Base-by-base conservation (phyloP, 176 grass and related monocot species). In the Eleusine indica region DNA sequence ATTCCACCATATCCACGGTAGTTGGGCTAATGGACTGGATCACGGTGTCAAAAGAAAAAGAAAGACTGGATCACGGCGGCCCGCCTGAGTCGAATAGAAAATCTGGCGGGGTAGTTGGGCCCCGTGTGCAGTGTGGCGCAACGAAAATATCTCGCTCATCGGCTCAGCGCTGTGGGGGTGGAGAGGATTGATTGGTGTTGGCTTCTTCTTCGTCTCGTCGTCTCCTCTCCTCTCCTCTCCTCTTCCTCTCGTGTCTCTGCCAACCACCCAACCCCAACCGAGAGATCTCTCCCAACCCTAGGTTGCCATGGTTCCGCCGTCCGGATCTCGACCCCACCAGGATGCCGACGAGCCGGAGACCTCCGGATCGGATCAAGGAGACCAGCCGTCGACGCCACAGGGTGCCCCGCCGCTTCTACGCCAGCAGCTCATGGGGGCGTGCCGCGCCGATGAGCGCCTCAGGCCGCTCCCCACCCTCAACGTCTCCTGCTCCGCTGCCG, bases 361-460 rank as follows among this genome's bases (percentile, higher is more conserved):
- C 15, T 32, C 46, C 16, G 48, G 71, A 53, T 37, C 63, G 46
- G 65, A 63, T n/a, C 62, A 64, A 29, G n/a, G 72, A 53, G 35
- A 74, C 46, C 64, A 81, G 61, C 68, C 51, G 42, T 65, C 57
- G 5, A 74, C 77, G 63, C n/a, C 66, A 3, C 21, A 47, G 1
- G 76, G 40, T 37, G 86, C 56, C 9, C 86, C 87, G 65, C 77
- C 87, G 11, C 43, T 80, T 29, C 89, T 97, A 22, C 88, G 91
- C 69, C 87, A 88, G 73, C 96, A 95, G 87, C 68, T 89, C 14
- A 37, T 91, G 46, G 96, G 95, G 18, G 96, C 92, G 18, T 98
- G 96, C 88, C 95, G 95, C 65, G 90, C 88, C n/a, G 92, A 94
- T 54, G 95, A 97, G 68, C 86, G 87, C 35, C 86, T 91, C 66